phyloP scores from a whole-genome alignment of 1,284 basidiomycete genomes.

The Inonotus obliquus region DNA sequence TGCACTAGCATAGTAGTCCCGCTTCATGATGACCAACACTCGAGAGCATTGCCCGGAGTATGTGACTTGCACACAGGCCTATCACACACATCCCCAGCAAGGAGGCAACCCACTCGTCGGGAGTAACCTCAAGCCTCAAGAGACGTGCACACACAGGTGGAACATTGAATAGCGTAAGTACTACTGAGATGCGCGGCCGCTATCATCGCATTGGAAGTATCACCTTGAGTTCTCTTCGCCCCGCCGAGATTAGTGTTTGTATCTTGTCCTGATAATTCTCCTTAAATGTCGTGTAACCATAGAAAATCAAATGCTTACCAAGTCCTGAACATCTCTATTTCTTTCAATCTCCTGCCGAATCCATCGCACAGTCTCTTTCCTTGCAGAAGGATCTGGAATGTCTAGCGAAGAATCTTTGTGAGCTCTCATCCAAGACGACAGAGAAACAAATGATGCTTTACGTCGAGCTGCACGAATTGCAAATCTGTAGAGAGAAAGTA shows the following conservation, averaged over 20 bases:
- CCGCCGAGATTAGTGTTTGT: conserved; percentile 9
- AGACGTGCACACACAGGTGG: too few relatives aligned
- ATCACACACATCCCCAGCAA: too few relatives aligned
- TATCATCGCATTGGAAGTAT: conserved; percentile 15
- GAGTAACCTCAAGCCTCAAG: too few relatives aligned
- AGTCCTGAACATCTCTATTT: conserved; percentile 50
- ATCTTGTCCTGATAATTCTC: conserved; percentile 14
- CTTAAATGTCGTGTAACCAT: neutral
- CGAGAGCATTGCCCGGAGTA: too few relatives aligned
- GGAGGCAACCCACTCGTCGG: too few relatives aligned
- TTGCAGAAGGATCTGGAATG: conserved; percentile 53
- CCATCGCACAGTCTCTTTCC: conserved; percentile 65
- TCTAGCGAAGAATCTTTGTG: conserved; percentile 34
- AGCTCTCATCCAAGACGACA: conserved; percentile 1
- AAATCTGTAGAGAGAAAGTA: conserved; percentile 56
- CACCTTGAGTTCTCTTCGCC: conserved; percentile 12
- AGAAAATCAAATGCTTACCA: conserved; percentile 35
- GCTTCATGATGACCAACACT: too few relatives aligned
- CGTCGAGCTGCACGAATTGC: conserved; percentile 65
- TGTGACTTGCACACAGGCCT: too few relatives aligned
- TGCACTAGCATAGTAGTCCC: too few relatives aligned
- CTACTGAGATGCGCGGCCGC: neutral
- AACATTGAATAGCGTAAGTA: too few relatives aligned
- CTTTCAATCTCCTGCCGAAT: conserved; percentile 68
- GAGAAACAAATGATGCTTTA: conserved; percentile 27